Percentiles rank a stretch among this genome's conserved stretches.
Conservation (phyloP, 1,139 yeast genomes). For the Barnettozyma hawaiiensis region DNA sequence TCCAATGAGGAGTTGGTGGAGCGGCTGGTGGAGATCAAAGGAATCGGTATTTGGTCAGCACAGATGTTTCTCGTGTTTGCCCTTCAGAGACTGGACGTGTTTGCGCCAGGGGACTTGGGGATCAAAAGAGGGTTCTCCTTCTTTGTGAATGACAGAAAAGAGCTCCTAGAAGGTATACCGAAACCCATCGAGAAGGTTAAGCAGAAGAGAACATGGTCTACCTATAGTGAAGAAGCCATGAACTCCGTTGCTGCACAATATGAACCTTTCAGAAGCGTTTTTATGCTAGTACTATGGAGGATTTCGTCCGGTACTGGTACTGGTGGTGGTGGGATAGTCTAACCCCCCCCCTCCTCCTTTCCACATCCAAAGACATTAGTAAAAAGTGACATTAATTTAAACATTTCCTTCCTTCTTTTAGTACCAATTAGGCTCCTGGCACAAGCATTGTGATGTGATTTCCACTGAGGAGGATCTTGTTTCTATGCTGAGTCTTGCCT, state of each 20-base stretch:
- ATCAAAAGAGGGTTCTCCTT: conserved; percentile 73
- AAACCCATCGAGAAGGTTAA: conserved; percentile 27
- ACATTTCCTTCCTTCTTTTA: conserved; percentile 3
- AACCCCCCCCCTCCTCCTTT: background rate
- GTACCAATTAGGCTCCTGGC: conserved; percentile 37
- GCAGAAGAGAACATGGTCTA: conserved; percentile 39
- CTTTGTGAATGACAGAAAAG: conserved; percentile 55
- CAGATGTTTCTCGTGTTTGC: conserved; percentile 81
- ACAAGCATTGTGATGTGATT: conserved; percentile 77
- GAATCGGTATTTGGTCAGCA: conserved; percentile 89
- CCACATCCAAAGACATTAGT: background rate
- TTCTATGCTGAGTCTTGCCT: conserved; percentile 40
- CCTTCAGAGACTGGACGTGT: conserved; percentile 58
- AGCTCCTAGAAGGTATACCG: conserved; percentile 39
- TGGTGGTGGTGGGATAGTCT: conserved; percentile 37
- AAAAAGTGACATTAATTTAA: conserved; percentile 30
- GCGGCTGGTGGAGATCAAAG: conserved; percentile 59
- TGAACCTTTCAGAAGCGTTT: conserved; percentile 61
- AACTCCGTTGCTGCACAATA: conserved; percentile 52
- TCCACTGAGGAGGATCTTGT: conserved; percentile 82
- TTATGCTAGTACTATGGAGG: conserved; percentile 76
- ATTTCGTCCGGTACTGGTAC: conserved; percentile 36
- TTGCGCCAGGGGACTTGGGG: conserved; percentile 78
- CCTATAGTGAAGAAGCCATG: conserved; percentile 54
- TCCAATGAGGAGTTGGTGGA: conserved; percentile 45